Evolutionary conservation across 1,284 basidiomycete species (phyloP).

Genomic region (Puccinia horiana): DNA sequence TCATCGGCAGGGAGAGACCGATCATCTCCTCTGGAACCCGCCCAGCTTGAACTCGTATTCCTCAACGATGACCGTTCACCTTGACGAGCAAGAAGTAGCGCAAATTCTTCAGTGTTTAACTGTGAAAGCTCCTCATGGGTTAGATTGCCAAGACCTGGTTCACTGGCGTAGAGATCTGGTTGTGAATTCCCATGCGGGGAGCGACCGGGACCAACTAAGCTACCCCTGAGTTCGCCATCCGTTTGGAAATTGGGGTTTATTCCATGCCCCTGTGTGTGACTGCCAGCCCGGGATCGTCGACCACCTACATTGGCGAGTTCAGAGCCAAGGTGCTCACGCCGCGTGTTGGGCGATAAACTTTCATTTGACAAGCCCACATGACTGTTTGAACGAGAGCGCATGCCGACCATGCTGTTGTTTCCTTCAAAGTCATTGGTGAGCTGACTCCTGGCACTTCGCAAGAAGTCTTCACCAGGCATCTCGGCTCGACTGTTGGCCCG

Average conservation of each 20-base stretch:
- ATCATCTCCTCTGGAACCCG: neutral
- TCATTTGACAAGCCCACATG: slow-evolving; percentile 1
- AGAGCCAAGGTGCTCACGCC: slow-evolving; percentile 33
- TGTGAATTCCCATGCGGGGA: slow-evolving; percentile 3
- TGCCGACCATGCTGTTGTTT: neutral
- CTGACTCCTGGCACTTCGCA: slow-evolving; percentile 13
- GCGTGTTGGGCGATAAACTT: neutral
- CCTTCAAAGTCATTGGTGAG: slow-evolving; percentile 4
- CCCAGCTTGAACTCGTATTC: neutral
- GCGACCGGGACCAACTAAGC: slow-evolving; percentile 1
- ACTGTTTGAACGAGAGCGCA: slow-evolving; percentile 40
- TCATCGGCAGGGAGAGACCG: neutral
- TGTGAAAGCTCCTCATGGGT: slow-evolving; percentile 41
- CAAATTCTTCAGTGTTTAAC: slow-evolving; percentile 36
- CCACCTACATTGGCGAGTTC: slow-evolving; percentile 29
- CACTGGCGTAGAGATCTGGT: slow-evolving; percentile 1
- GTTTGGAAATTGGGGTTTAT: neutral
- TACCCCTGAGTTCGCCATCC: neutral
- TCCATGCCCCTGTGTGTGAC: neutral
- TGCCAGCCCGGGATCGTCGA: slow-evolving; percentile 33
- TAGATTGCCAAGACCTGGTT: slow-evolving; percentile 13
- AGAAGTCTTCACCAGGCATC: slow-evolving; percentile 8
- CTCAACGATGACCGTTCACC: slow-evolving; percentile 13
- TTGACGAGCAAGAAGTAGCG: slow-evolving; percentile 16
- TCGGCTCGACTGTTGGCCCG: slow-evolving; percentile 26